phyloP scores from a whole-genome alignment of 176 grass and related monocot genomes.

The Avena insularis region DNA sequence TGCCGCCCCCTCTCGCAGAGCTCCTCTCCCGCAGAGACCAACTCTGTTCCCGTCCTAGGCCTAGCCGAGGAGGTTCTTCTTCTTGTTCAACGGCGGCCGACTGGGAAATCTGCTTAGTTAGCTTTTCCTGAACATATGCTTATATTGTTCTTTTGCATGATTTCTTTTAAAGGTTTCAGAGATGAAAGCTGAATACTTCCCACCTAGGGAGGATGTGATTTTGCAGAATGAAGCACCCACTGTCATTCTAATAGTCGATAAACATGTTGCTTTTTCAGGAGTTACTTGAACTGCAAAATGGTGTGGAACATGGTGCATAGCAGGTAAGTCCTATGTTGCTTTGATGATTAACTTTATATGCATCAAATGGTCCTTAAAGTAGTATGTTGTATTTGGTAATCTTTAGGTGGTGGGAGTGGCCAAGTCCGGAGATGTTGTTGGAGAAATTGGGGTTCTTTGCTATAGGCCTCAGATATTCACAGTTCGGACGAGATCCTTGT shows the following conservation, averaged over 20 bases:
- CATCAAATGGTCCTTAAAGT: conserved; percentile 37
- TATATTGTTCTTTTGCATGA: conserved; percentile 37
- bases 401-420: conserved; percentile 57
- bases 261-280: conserved; percentile 67
- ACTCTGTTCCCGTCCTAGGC: no score
- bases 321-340: conserved; percentile 55
- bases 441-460: conserved; percentile 96
- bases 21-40: no score
- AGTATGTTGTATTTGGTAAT: conserved; percentile 39
- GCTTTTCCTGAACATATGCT: conserved; percentile 22
- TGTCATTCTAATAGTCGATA: conserved; percentile 49
- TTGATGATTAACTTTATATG: conserved; percentile 26
- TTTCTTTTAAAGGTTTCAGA: conserved; percentile 75
- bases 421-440: conserved; percentile 80
- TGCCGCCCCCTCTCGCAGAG: no score
- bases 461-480: conserved; percentile 93
- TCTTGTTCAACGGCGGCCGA: no score
- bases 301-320: conserved; percentile 51
- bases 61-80: conserved; percentile 1
- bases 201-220: conserved; percentile 98
- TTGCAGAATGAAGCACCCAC: conserved; percentile 98
- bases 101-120: neutral
- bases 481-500: conserved; percentile 88
- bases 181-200: conserved; percentile 98
- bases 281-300: conserved; percentile 60